Evolutionary conservation across 129 eudicot species (phyloP), one percentile per base, ranked within the genome.

Genomic region (Apium graveolens): DNA sequence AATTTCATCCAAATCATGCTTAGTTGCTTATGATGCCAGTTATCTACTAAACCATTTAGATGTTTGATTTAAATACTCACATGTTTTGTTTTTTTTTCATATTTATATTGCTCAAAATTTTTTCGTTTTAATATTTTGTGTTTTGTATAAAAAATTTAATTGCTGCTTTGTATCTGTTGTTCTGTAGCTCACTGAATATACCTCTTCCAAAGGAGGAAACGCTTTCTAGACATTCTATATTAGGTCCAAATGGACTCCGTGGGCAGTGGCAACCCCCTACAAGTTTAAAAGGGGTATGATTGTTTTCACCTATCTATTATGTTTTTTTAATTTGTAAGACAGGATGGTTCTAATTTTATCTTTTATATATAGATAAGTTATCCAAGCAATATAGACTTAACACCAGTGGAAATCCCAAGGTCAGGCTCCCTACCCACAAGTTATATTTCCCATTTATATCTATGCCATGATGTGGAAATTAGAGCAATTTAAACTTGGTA

Each of bases 241-340:
- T 95, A 86, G 99, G 99, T 69, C 97, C 96, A 39, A 92, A 87
- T 86, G 99, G 99, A 82, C 99, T 95, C 71, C 89, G 86, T 83
- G 93, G 89, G 42, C 94, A 90, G 77, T 90, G 91, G 95, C 96
- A 90, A 77, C 86, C 94, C 46, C 97, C 96, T 78, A 78, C 80
- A 83, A 80, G 79, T 66, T 78, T 78, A 76, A 80, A 80, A 82
- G 92, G 84, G 91, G 93, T 91, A 84, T 84, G 74, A 10, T 71
- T 16, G 39, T 35, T 68, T 74, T 76, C 55, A 70, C 21, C 76
- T 49, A 31, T 70, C 18, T 69, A 31, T 75, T 63, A 26, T 8
- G 43, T 82, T 45, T 24, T 79, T 75, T 27, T 74, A 21, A 13
- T 10, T 18, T 68, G 46, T 21, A 46, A 51, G n/a, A 32, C 26